These are phyloP conservation scores for Linderniella brevidens DNA, from an alignment of 257 asterid species.

Conservation along the genomic window DNA sequence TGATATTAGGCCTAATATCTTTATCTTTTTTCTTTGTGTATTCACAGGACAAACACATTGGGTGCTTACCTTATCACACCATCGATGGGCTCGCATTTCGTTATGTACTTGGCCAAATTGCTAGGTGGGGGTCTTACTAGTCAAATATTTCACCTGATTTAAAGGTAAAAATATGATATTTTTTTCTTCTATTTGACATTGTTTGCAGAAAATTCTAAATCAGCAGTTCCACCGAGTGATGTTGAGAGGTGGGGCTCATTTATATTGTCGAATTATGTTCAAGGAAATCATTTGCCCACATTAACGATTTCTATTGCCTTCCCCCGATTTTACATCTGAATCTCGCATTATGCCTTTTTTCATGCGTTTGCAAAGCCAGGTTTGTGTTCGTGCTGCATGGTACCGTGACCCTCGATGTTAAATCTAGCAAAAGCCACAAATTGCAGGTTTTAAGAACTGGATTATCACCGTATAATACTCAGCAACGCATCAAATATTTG, in stretches of 20 bases:
- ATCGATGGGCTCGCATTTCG: slow-evolving; percentile 77
- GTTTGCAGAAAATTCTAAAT: slow-evolving; percentile 48
- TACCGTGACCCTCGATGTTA: slow-evolving; percentile 32
- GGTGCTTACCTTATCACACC: slow-evolving; percentile 83
- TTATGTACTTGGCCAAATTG: slow-evolving; percentile 92
- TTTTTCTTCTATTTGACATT: too few species aligned
- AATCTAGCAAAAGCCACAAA: slow-evolving; percentile 24
- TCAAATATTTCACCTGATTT: neutral
- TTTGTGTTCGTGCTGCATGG: slow-evolving; percentile 70
- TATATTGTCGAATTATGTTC: slow-evolving; percentile 1
- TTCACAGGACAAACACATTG: slow-evolving; percentile 49
- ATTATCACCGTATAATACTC: neutral
- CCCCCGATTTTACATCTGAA: neutral
- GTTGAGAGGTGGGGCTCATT: slow-evolving; percentile 55
- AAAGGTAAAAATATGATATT: too few species aligned
- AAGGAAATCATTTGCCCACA: neutral
- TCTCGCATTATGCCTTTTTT: slow-evolving; percentile 5
- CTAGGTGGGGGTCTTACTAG: slow-evolving; percentile 35
- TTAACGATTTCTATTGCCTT: too few species aligned
- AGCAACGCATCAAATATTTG: neutral
- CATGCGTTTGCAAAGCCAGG: slow-evolving; percentile 25
- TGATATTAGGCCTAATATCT: too few species aligned
- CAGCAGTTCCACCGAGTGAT: slow-evolving; percentile 59
- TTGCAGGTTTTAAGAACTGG: slow-evolving; percentile 28
- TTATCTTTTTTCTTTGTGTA: neutral